A percentile compares a stretch with the other conserved stretches of the same genome.
Evolutionary conservation across 1,139 yeast genomes (phyloP).

Genomic region (Lodderomyces theae): DNA sequence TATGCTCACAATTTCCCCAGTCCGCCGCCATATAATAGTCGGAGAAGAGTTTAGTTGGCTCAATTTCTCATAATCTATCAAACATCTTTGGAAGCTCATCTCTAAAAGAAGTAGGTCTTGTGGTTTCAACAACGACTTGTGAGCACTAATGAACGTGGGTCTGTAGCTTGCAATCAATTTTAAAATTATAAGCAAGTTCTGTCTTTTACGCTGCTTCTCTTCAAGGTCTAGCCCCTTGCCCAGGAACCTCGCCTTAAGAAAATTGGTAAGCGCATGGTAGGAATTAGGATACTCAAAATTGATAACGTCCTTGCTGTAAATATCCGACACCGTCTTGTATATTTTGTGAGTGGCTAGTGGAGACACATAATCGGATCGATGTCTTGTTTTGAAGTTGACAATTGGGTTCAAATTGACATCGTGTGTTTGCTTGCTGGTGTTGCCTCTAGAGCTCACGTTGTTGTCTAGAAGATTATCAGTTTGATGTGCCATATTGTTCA

Average conservation of each 20-base stretch:
- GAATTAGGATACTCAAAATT: constrained; percentile 69
- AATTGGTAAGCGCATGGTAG: constrained; percentile 58
- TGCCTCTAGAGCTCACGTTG: constrained; percentile 11
- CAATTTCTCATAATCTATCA: constrained; percentile 62
- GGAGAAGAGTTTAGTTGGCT: constrained; percentile 63
- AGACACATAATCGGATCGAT: constrained; percentile 36
- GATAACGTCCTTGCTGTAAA: constrained; percentile 52
- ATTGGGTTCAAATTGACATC: constrained; percentile 10
- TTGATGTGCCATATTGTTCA: constrained; percentile 14
- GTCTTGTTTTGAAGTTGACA: constrained; percentile 9
- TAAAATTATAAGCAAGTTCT: constrained; percentile 52
- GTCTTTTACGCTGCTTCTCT: constrained; percentile 36
- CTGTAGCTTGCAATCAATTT: constrained; percentile 68
- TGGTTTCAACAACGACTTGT: constrained; percentile 59
- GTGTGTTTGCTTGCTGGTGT: not conserved
- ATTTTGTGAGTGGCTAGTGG: constrained; percentile 60
- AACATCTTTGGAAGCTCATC: constrained; percentile 64
- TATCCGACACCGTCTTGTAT: constrained; percentile 63
- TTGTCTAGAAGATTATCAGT: constrained; percentile 17
- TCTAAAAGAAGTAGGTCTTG: constrained; percentile 66
- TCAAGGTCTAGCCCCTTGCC: constrained; percentile 32
- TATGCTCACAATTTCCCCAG: constrained; percentile 72
- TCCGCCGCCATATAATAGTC: constrained; percentile 73
- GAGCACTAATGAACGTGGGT: constrained; percentile 72
- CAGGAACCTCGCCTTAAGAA: constrained; percentile 53